Evolutionary conservation across 2,329 filamentous ascomycete genomes (phyloP).

Genomic region (Sarocladium oryzae): DNA sequence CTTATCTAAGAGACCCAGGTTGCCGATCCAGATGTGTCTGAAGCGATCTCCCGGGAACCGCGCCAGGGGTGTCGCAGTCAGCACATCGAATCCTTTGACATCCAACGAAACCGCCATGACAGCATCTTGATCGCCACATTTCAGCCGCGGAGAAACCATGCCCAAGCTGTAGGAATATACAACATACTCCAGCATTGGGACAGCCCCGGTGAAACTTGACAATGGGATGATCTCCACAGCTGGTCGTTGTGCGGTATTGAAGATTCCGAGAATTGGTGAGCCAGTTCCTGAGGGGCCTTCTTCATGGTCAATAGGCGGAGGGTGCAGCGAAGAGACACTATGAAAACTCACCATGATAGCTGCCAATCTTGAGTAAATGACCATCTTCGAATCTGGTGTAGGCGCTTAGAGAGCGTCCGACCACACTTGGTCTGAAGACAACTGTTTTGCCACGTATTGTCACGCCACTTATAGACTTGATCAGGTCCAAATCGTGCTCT

Average conservation of each 20-base stretch:
- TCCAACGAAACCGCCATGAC: constrained; percentile 58
- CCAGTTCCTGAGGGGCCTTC: constrained; percentile 53
- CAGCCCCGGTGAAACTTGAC: constrained; percentile 64
- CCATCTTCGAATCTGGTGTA: constrained; percentile 73
- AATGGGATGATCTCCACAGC: constrained; percentile 66
- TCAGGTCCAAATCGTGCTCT: constrained; percentile 67
- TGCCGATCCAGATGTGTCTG: constrained; percentile 48
- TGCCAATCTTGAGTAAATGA: constrained; percentile 67
- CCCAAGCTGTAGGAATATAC: constrained; percentile 67
- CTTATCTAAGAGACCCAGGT: constrained; percentile 74
- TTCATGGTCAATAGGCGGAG: background rate
- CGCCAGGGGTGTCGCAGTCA: constrained; percentile 65
- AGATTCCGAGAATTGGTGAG: constrained; percentile 72
- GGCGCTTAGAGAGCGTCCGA: constrained; percentile 65
- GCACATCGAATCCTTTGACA: constrained; percentile 68
- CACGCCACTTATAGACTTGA: constrained; percentile 72
- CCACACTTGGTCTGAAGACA: constrained; percentile 69
- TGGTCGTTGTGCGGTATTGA: constrained; percentile 65
- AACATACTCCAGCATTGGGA: constrained; percentile 55
- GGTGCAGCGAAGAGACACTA: background rate
- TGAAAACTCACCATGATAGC: constrained; percentile 57
- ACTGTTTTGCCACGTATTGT: constrained; percentile 68
- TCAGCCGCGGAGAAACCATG: constrained; percentile 48
- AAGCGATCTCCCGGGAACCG: constrained; percentile 40
- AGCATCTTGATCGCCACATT: constrained; percentile 29